Evolutionary conservation across 495 filamentous ascomycete species (phyloP), one percentile per base, ranked within the genome.

Genomic region (Aspergillus baeticus): DNA sequence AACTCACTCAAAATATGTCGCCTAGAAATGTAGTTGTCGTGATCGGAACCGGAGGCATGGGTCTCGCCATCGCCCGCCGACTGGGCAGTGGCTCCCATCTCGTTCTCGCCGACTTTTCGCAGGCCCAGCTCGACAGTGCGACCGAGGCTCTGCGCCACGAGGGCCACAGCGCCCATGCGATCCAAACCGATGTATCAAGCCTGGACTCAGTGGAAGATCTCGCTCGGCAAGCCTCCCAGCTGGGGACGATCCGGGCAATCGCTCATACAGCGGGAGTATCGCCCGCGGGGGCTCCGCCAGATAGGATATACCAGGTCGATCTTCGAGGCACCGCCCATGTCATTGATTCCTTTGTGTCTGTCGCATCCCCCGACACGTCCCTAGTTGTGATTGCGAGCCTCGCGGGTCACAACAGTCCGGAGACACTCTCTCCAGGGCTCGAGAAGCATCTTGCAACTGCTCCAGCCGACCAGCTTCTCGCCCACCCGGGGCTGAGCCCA

Each of bases 41-140:
- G 5, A 54, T 36, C 11, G 57, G 57, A 13, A 17, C 18, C 10
- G 57, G 57, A 33, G 57, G 51, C 18, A 59, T 52, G 17, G 43
- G 50, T 33, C 17, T 64, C 17, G 60, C 56, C 2, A 48, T 56
- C 26, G 60, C 60, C 17, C 56, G 60, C 7, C 52, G 52, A 26
- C 22, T 63, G 3, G 60, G 47, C 22, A 41, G 41, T 33, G 49
- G 53, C 13, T 10, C 18, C 11, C 60, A 57, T 14, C 10, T 63
- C 7, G n/a, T 57, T 14, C 42, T 63, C 6, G 60, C 56, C 8
- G 60, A 63, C 49, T 53, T 37, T 33, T 63, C 60, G 1, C 8
- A 29, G 2, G 31, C 3, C 3, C 41, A 49, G 13, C 49, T 63
- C 6, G 46, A 51, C 6, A 29, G 7, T n/a, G 55, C 48, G 3